Evolutionary conservation across 140 eudicot genomes (phyloP), one percentile per base, ranked within the genome.

Genomic region (Anethum foeniculum): DNA sequence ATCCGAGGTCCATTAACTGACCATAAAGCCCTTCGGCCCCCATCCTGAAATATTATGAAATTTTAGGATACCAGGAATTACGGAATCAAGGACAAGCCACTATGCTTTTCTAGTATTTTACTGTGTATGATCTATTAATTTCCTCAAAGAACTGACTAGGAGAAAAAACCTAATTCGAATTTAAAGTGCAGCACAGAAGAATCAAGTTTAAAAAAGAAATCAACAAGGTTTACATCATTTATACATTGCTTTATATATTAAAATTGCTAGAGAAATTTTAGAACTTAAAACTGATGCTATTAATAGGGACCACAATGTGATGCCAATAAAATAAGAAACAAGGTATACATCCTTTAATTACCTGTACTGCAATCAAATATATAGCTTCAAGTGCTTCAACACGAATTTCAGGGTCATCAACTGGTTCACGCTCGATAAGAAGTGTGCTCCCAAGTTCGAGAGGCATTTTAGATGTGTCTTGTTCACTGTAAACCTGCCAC

Each of bases 21-120:
- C 99, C 99, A 95, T 77, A 95, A 90, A 47, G 97, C 99, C 71
- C 99, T 89, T 82, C 97, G 83, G 28, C 99, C 99, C 5, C 92
- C 97, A 75, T 86, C 97, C 97, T 95, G 82, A 18, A 77, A 80
- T 46, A 79, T 51, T 28, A 12, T 23, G 10, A 78, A 62, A 81
- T 80, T 49, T 6, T 34, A n/a, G 79, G 4, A 52, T 23, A 62
- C 69, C 2, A 23, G 68, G 32, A 60, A 4, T 9, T 60, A 8
- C 13, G 15, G 41, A 77, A 71, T 49, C 52, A 80, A 3, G 23
- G 49, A 49, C 19, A 19, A 77, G 39, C 39, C 79, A 48, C 41
- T 41, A 47, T 18, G 3, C 3, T 47, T 44, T 41, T 75, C 54
- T 47, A 32, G 8, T 3, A 36, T 1, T 10, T 41, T 9, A 49